Base-by-base conservation (phyloP, 148 eudicot species). In the Cornus kousa region DNA sequence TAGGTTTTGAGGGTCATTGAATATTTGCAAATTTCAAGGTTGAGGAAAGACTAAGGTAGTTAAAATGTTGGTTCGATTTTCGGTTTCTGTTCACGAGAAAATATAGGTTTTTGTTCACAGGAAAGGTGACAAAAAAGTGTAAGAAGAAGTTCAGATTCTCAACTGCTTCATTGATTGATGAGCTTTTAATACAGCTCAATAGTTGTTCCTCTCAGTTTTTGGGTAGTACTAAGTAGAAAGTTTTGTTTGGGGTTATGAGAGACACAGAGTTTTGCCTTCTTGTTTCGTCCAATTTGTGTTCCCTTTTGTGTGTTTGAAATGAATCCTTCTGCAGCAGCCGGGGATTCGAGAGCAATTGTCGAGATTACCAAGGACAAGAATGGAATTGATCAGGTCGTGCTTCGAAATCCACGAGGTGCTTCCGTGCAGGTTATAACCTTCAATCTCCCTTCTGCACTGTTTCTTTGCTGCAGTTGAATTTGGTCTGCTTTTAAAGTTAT, bases 381-480 rank as follows among this genome's bases (percentile, higher is more conserved):
- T 78, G 92, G 95, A 65, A 76, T 85, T 76, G 84, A 79, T 22
- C 91, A 83, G 75, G 83, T 89, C 33, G 9, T 91, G 67, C 94
- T 93, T 74, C 88, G 79, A 43, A 91, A 82, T 74, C 70, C 86
- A 5, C 82, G 83, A 0, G 97, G 97, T 0, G 95, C 92, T 53
- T 83, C 91, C 11, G 91, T 78, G 20, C 82, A 79, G 89, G 97
- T 93, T 64, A 81, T 83, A 67, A 82, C 23, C 67, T 59, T 70
- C 4, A 70, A 48, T 70, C 43, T 75, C 59, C 0, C 17, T 70
- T 37, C 71, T 1, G 3, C 10, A 11, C 16, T n/a, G 22, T 68
- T 59, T 13, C 39, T 79, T 70, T 20, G n/a, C 60, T 50, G 68
- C 53, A 28, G 50, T 53, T 71, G 12, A 16, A 23, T 40, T 22